Evolutionary conservation across 164 flowering plant genomes (phyloP).

Genomic region (Magnolia changhungtana): DNA sequence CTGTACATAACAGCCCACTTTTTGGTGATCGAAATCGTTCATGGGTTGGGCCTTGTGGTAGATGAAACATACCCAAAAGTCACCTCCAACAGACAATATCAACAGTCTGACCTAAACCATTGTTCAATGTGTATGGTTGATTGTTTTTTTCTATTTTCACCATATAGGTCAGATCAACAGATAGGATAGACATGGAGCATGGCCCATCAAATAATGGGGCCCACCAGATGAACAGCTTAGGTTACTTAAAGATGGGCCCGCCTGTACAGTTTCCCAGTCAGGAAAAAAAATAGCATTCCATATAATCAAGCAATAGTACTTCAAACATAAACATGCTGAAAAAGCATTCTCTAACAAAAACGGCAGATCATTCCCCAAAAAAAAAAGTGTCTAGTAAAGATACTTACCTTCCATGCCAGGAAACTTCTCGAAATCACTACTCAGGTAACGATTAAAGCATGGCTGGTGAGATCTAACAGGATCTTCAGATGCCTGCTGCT

Average conservation of each 20-base stretch:
- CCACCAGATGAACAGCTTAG: not conserved
- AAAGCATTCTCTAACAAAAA: not conserved
- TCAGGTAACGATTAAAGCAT: conserved; percentile 12
- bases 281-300: no score
- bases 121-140: no score
- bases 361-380: not conserved
- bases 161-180: no score
- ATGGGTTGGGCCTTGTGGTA: not conserved
- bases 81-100: no score
- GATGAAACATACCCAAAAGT: not conserved
- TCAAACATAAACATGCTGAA: not conserved
- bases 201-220: no score
- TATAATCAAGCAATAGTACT: not conserved
- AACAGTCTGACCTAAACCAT: no score
- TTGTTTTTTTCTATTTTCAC: no score
- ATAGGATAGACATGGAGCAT: no score
- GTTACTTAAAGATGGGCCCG: not conserved
- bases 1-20: not conserved
- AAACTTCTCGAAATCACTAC: conserved; percentile 20
- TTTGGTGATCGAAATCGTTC: not conserved
- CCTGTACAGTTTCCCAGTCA: not conserved
- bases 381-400: not conserved
- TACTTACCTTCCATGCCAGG: conserved; percentile 25
- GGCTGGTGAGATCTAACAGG: conserved; percentile 16
- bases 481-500: conserved; percentile 21